Evolutionary conservation across 2,329 filamentous ascomycete genomes (phyloP).

Genomic region (Bipolaris zeicola): DNA sequence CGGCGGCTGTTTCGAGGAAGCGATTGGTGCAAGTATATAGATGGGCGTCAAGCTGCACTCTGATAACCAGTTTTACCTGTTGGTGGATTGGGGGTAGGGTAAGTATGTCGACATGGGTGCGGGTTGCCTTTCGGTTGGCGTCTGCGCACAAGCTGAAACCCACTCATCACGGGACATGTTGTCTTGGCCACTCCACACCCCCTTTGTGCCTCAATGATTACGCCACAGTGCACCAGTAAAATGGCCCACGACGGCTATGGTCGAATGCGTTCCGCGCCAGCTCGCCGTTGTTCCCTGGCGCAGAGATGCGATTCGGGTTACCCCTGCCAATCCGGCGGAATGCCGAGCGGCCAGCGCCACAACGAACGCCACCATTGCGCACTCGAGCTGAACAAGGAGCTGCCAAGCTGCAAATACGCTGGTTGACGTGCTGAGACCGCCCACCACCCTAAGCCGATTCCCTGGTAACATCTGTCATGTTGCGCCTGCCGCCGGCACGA

Average conservation of each 20-base stretch:
- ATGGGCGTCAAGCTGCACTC: not conserved
- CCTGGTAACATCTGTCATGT: constrained; percentile 40
- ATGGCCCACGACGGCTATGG: constrained; percentile 14
- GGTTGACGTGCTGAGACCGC: constrained; percentile 31
- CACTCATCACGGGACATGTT: constrained; percentile 8
- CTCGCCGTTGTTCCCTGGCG: constrained; percentile 24
- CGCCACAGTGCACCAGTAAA: constrained; percentile 10
- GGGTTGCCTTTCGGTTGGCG: constrained; percentile 27
- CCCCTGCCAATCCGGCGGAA: constrained; percentile 14
- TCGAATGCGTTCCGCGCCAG: constrained; percentile 18
- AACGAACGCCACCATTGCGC: constrained; percentile 36
- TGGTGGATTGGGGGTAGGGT: constrained; percentile 5
- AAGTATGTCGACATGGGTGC: constrained; percentile 4
- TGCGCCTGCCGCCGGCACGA: constrained; percentile 40
- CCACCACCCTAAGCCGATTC: constrained; percentile 31
- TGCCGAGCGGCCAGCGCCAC: constrained; percentile 33
- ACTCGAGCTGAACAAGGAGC: constrained; percentile 41
- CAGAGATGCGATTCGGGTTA: constrained; percentile 28
- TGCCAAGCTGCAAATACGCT: constrained; percentile 30
- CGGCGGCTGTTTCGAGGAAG: constrained; percentile 6
- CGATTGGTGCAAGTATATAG: not conserved
- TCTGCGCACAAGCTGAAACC: constrained; percentile 22
- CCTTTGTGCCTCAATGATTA: constrained; percentile 6
- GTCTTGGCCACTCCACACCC: constrained; percentile 4
- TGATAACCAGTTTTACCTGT: constrained; percentile 5